Base-by-base conservation (phyloP, 768 basidiomycete species). In the Psilocybe cubensis region DNA sequence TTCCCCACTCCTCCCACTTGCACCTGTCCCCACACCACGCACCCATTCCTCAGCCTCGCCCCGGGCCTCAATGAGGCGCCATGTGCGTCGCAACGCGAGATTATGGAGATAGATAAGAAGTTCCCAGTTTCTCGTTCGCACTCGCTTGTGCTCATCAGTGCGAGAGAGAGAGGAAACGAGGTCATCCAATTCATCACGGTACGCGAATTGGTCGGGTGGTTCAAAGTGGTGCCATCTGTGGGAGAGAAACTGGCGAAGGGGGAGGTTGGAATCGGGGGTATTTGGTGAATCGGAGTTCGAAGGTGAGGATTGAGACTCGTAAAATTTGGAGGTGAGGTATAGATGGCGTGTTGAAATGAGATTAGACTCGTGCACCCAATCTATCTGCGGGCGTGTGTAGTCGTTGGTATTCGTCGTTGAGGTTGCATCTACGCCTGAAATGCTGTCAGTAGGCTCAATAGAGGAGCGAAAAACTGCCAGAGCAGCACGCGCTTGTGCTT, bases 401-500 rank as follows among this genome's bases (percentile, higher is more conserved):
- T 35, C 1, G 23, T 10, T 23, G 12, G 4, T 24, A 14, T 42
- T 12, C 8, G 8, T 18, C 48, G 27, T 56, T 45, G 1, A 23
- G 25, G 53, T 31, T 8, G 44, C n/a, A 53, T 53, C 14, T 45
- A 28, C 17, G 38, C 31, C 2, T 2, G 21, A 33, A 47, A 17
- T 21, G 21, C 31, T 9, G n/a, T 77, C 2, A 33, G 8, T 33
- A 38, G 35, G 4, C 69, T 23, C 68, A 67, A 1, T 83, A 41
- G 45, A 3, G 46, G 35, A 10, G 12, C 74, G 74, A 57, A 91
- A 88, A 0, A 80, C 83, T 21, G 77, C 76, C 20, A 86, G 68
- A 6, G 84, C 78, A 2, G 85, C 87, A 0, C 81, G 82, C 0
- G 88, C 87, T 71, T 96, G 95, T 0, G 83, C 84, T 70, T 97